These are phyloP conservation scores for Coffea canephora DNA, from an alignment of 257 asterid genomes.

Conservation along the genomic window DNA sequence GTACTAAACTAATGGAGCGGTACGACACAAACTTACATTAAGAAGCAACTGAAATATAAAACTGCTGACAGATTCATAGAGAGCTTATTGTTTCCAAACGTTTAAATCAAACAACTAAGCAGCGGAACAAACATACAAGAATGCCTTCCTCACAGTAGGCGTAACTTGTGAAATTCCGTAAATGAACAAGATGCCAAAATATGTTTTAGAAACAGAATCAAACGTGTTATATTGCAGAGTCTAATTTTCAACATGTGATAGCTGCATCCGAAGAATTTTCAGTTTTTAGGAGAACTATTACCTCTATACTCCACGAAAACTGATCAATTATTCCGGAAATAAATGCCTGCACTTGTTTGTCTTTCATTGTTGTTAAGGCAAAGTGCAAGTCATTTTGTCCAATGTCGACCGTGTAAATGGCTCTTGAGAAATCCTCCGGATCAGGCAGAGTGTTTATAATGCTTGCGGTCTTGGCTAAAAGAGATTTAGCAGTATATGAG, in stretches of 20 bases:
- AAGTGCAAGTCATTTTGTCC: slow-evolving; percentile 36
- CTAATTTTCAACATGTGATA: not conserved
- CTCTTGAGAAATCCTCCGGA: slow-evolving; percentile 26
- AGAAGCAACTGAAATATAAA: not conserved
- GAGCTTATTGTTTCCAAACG: not conserved
- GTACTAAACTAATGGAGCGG: not conserved
- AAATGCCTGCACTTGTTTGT: slow-evolving; percentile 16
- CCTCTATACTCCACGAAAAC: slow-evolving; percentile 22
- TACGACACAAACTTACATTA: no score
- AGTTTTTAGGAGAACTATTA: not conserved
- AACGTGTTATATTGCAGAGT: not conserved
- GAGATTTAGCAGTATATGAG: not conserved
- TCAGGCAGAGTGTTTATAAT: slow-evolving; percentile 9
- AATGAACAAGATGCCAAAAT: not conserved
- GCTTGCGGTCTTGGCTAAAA: not conserved
- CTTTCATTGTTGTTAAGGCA: slow-evolving; percentile 11
- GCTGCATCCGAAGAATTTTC: not conserved
- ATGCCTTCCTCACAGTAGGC: not conserved
- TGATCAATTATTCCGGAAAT: slow-evolving; percentile 21
- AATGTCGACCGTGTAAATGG: slow-evolving; percentile 29
- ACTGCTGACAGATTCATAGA: not conserved
- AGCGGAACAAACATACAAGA: not conserved
- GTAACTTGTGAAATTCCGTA: not conserved
- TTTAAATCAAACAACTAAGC: not conserved
- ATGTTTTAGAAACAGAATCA: not conserved